Conservation (phyloP, 1,139 yeast species). For the Yamadazyma blattariae region DNA sequence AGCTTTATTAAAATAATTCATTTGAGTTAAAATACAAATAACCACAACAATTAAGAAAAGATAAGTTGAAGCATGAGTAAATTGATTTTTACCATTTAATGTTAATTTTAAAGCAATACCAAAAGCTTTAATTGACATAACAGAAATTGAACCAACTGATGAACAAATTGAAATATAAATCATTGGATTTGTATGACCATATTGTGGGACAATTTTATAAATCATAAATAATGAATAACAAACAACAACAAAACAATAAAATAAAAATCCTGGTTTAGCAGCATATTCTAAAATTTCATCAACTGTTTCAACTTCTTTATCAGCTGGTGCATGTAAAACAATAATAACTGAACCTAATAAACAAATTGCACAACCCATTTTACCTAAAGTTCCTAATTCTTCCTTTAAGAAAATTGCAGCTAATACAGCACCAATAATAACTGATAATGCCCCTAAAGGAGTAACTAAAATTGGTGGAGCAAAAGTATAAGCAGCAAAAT, state of each 20-base stretch:
- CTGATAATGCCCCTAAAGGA: slow-evolving; percentile 88
- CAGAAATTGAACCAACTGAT: slow-evolving; percentile 86
- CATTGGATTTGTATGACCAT: slow-evolving; percentile 84
- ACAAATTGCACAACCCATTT: slow-evolving; percentile 92
- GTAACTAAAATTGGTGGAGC: slow-evolving; percentile 94
- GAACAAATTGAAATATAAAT: slow-evolving; percentile 88
- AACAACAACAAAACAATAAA: slow-evolving; percentile 61
- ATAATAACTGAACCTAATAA: slow-evolving; percentile 87
- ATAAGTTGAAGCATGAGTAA: slow-evolving; percentile 80
- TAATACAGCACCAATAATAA: slow-evolving; percentile 85
- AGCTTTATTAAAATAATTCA: slow-evolving; percentile 93
- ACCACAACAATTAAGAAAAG: slow-evolving; percentile 76
- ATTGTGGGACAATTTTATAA: slow-evolving; percentile 75
- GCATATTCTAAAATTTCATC: slow-evolving; percentile 86
- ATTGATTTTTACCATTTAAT: slow-evolving; percentile 84
- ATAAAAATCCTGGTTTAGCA: slow-evolving; percentile 71
- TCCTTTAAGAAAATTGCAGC: slow-evolving; percentile 85
- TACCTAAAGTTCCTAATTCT: slow-evolving; percentile 85
- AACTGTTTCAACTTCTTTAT: slow-evolving; percentile 82
- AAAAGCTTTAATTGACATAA: slow-evolving; percentile 90
- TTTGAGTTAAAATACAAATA: slow-evolving; percentile 81
- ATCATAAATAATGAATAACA: slow-evolving; percentile 76
- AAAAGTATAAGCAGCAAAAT: slow-evolving; percentile 92
- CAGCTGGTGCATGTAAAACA: slow-evolving; percentile 91
- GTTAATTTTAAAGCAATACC: slow-evolving; percentile 90